These are phyloP conservation scores for Lindgomyces ingoldianus DNA, from an alignment of 495 filamentous ascomycete genomes.

Conservation along the genomic window DNA sequence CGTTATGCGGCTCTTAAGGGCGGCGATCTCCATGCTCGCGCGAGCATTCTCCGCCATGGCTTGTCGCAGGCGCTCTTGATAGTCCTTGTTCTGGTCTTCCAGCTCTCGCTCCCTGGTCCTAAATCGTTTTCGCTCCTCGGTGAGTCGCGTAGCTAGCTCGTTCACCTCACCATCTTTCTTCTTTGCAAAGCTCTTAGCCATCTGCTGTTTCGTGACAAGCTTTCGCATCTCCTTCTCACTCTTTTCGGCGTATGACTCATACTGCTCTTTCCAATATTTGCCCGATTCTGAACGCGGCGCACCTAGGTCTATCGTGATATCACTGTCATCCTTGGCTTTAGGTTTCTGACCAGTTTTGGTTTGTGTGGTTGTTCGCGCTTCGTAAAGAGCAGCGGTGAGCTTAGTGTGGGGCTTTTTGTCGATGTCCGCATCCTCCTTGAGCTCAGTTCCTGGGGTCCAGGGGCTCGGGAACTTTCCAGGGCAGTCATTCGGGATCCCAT, in stretches of 20 bases:
- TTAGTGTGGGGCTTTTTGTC: conserved; percentile 49
- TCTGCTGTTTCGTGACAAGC: conserved; percentile 58
- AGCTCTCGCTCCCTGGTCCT: conserved; percentile 49
- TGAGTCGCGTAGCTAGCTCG: conserved; percentile 69
- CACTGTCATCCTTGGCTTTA: conserved; percentile 50
- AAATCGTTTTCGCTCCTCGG: conserved; percentile 61
- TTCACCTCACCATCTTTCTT: conserved; percentile 83
- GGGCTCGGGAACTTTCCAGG: conserved; percentile 67
- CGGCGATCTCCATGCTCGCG: conserved; percentile 33
- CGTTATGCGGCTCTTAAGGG: conserved; percentile 31
- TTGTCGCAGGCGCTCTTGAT: conserved; percentile 34
- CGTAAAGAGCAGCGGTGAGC: conserved; percentile 54
- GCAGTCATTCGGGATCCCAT: conserved; percentile 54
- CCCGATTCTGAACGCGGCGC: conserved; percentile 82
- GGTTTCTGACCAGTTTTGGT: conserved; percentile 48
- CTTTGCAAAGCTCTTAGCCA: conserved; percentile 85
- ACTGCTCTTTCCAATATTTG: conserved; percentile 91
- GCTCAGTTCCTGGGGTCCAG: conserved; percentile 52
- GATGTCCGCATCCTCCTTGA: conserved; percentile 20
- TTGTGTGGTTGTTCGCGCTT: conserved; percentile 38
- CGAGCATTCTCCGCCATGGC: conserved; percentile 33
- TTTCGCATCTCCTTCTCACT: conserved; percentile 66
- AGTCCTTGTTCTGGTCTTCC: conserved; percentile 42
- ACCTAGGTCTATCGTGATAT: conserved; percentile 74
- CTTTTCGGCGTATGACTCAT: conserved; percentile 75